phyloP scores from a whole-genome alignment of 1,284 basidiomycete genomes.

The Pascua guehoae region DNA sequence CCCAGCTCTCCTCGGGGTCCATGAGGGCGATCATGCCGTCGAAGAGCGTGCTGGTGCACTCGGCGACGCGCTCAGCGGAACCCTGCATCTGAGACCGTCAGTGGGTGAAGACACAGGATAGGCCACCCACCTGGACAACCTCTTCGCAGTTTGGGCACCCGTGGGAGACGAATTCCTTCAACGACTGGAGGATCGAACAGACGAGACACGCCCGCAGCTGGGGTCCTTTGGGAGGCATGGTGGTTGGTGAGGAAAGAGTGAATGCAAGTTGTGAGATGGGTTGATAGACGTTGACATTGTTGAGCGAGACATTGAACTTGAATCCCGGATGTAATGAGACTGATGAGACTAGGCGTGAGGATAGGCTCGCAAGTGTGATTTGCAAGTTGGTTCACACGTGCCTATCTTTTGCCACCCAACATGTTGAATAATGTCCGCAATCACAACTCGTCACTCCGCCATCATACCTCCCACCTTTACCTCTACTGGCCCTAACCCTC shows the following conservation, averaged over 20 bases:
- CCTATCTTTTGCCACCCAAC: constrained; percentile 23
- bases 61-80: constrained; percentile 72
- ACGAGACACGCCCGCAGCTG: constrained; percentile 82
- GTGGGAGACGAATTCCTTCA: constrained; percentile 74
- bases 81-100: constrained; percentile 70
- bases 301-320: background rate
- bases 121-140: constrained; percentile 75
- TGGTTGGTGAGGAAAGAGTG: background rate
- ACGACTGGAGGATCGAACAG: constrained; percentile 83
- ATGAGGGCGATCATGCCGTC: constrained; percentile 90
- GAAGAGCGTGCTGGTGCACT: constrained; percentile 90
- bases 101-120: background rate
- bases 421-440: background rate
- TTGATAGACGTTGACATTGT: background rate
- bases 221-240: constrained; percentile 31
- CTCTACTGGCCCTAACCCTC: background rate
- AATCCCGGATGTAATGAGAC: background rate
- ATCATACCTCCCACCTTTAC: background rate
- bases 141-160: constrained; percentile 99
- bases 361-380: background rate
- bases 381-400: background rate
- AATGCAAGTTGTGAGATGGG: background rate
- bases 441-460: background rate
- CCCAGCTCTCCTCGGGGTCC: constrained; percentile 88
- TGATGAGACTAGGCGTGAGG: background rate